Conservation (phyloP, 1,284 basidiomycete species). For the Ganoderma sinense region DNA sequence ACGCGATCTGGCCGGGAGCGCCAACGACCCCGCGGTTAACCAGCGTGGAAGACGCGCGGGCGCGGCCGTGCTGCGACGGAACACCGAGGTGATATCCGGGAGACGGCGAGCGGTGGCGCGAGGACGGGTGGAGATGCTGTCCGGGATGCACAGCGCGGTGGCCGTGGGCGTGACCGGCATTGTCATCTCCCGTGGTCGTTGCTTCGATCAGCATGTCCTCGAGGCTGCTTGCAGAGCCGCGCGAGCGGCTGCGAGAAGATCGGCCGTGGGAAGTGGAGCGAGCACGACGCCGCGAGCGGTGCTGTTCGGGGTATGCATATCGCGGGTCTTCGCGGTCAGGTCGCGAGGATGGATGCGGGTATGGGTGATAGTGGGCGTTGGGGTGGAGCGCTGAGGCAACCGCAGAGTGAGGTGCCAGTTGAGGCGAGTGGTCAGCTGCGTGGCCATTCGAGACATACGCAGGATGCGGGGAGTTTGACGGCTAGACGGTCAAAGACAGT, state of each 20-base stretch:
- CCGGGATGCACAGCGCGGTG: conserved; percentile 31
- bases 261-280: conserved; percentile 37
- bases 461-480: conserved; percentile 33
- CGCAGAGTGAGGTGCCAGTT: conserved; percentile 23
- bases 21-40: conserved; percentile 12
- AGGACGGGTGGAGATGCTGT: conserved; percentile 34
- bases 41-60: conserved; percentile 31
- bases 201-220: conserved; percentile 73
- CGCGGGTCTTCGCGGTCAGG: conserved; percentile 35
- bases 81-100: conserved; percentile 34
- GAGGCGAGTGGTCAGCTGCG: conserved; percentile 30
- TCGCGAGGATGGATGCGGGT: conserved; percentile 26
- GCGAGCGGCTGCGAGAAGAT: conserved; percentile 39
- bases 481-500: conserved; percentile 25
- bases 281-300: conserved; percentile 30
- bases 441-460: conserved; percentile 34
- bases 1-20: conserved; percentile 19
- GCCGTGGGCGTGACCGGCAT: conserved; percentile 25
- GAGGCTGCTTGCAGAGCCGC: conserved; percentile 47
- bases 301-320: conserved; percentile 31
- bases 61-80: conserved; percentile 28
- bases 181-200: conserved; percentile 45
- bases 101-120: conserved; percentile 37
- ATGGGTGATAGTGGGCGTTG: conserved; percentile 30
- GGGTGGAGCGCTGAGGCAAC: conserved; percentile 30